Conservation (phyloP, 345 rosid species). For the Eucalyptus polybractea region DNA sequence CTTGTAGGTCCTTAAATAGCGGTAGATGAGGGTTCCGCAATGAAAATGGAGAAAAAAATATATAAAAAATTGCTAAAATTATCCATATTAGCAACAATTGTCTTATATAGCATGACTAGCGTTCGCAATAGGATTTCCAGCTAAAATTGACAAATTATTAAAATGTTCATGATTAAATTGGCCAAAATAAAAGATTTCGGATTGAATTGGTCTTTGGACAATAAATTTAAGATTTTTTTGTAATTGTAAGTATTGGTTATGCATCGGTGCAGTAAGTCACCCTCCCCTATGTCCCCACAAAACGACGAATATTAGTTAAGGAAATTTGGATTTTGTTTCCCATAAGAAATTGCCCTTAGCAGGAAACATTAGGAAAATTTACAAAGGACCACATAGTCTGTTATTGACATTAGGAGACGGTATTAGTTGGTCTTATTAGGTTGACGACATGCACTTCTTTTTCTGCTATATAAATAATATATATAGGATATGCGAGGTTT, state of each 20-base stretch:
- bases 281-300: background rate
- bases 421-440: background rate
- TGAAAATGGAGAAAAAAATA: no score
- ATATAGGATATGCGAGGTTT: background rate
- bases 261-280: background rate
- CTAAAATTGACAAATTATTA: background rate
- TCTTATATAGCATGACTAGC: background rate
- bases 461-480: background rate
- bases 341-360: background rate
- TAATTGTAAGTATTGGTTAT: background rate
- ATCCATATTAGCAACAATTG: fast-evolving
- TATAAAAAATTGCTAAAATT: background rate
- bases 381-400: background rate
- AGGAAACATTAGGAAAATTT: background rate
- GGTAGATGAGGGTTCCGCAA: background rate
- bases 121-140: fast-evolving
- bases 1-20: background rate
- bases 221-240: background rate
- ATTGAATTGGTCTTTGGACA: fast-evolving
- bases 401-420: background rate
- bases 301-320: background rate
- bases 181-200: fast-evolving
- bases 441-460: background rate
- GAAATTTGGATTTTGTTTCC: background rate
- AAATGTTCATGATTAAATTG: no score